Conservation (phyloP, 2,329 filamentous ascomycete species). For the Hirsutella thompsonii region DNA sequence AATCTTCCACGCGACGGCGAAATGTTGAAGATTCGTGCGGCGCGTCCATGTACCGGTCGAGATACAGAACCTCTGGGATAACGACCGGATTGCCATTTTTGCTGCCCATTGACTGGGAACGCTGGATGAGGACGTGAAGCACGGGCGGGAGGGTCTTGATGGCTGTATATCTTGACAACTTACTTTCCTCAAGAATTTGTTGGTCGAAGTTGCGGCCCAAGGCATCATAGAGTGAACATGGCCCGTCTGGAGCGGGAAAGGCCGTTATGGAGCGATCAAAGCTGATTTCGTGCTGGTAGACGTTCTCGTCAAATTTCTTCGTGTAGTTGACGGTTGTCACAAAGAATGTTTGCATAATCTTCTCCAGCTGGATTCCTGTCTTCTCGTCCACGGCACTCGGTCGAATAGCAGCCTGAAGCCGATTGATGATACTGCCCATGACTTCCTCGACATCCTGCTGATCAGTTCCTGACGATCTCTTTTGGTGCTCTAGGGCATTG, state of each 20-base stretch:
- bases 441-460: conserved; percentile 97
- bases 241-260: conserved; percentile 35
- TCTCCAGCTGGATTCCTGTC: conserved; percentile 67
- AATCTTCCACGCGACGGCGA: conserved; percentile 52
- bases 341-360: conserved; percentile 59
- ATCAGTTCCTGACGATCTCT: conserved; percentile 38
- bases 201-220: conserved; percentile 78
- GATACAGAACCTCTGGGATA: conserved; percentile 69
- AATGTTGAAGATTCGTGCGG: conserved; percentile 47
- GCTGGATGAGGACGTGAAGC: conserved; percentile 79
- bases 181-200: conserved; percentile 57
- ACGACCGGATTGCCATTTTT: conserved; percentile 70
- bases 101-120: conserved; percentile 58
- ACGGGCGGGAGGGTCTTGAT: conserved; percentile 71
- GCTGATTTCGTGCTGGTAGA: conserved; percentile 28
- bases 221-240: conserved; percentile 64
- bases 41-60: conserved; percentile 78
- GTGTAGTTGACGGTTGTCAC: conserved; percentile 49
- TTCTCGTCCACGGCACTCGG: conserved; percentile 47
- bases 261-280: conserved; percentile 53
- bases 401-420: conserved; percentile 78
- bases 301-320: conserved; percentile 33
- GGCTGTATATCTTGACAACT: conserved; percentile 51
- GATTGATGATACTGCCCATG: conserved; percentile 81
- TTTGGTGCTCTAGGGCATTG: conserved; percentile 31